Conservation (phyloP, 2,329 filamentous ascomycete species). For the Aspergillus brasiliensis region DNA sequence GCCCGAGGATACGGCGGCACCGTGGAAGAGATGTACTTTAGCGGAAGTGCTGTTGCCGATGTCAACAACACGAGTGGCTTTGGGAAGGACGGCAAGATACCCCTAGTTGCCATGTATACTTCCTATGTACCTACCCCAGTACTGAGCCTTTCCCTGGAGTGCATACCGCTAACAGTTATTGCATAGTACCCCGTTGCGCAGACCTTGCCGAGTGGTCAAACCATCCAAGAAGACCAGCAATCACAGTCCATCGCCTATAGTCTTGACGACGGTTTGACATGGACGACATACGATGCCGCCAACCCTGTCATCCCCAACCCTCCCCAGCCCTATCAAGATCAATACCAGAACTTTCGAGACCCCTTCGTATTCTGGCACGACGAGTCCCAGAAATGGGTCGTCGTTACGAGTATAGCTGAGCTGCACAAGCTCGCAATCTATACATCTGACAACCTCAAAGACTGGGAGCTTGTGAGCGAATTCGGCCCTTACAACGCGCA, state of each 20-base stretch:
- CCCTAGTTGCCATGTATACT: conserved; percentile 64
- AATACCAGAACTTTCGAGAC: conserved; percentile 54
- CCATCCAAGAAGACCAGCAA: conserved; percentile 17
- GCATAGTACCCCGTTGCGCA: conserved; percentile 24
- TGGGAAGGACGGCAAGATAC: conserved; percentile 61
- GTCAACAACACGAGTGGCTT: conserved; percentile 67
- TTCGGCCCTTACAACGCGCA: conserved; percentile 30
- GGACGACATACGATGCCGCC: conserved; percentile 48
- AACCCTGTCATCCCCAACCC: conserved; percentile 62
- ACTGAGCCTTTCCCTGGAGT: background rate
- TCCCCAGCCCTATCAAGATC: conserved; percentile 51
- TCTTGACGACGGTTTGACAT: conserved; percentile 12
- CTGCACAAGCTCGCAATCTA: conserved; percentile 28
- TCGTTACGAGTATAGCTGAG: conserved; percentile 18
- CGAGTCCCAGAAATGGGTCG: conserved; percentile 25
- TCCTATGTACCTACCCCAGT: conserved; percentile 31
- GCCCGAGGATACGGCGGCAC: conserved; percentile 47
- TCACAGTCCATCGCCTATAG: conserved; percentile 15
- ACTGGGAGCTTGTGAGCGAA: conserved; percentile 28
- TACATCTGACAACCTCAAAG: conserved; percentile 29
- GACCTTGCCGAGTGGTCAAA: conserved; percentile 26
- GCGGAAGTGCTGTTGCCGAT: conserved; percentile 62
- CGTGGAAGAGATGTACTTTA: conserved; percentile 51
- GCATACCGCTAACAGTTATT: background rate
- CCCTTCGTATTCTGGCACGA: conserved; percentile 57